These are phyloP conservation scores for Eucalyptus regnans DNA, from an alignment of 345 rosid species.

Conservation along the genomic window DNA sequence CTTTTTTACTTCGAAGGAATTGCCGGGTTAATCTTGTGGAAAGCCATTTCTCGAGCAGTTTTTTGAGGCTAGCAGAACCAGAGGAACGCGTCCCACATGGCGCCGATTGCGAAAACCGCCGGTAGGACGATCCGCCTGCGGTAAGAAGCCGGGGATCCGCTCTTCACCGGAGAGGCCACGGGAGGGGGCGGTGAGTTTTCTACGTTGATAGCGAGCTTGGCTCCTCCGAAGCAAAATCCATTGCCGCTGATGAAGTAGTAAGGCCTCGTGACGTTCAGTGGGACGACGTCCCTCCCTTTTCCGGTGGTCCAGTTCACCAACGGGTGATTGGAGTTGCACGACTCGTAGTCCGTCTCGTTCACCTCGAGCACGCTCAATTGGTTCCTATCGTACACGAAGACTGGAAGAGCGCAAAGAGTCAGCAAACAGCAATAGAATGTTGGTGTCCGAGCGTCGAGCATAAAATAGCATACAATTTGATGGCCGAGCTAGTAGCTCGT, in stretches of 20 bases:
- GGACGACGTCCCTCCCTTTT: constrained; percentile 87
- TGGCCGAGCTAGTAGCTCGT: background rate
- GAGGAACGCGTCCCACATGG: constrained; percentile 40
- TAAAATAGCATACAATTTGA: background rate
- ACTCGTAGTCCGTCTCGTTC: constrained; percentile 63
- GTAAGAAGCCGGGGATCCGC: constrained; percentile 10
- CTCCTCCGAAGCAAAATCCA: constrained; percentile 76
- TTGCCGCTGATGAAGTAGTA: constrained; percentile 78
- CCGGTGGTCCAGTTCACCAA: constrained; percentile 79
- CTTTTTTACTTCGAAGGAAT: background rate
- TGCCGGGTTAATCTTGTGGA: background rate
- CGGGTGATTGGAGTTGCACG: constrained; percentile 56
- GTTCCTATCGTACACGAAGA: constrained; percentile 83
- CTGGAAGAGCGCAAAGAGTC: constrained; percentile 8
- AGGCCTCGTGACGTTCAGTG: constrained; percentile 57
- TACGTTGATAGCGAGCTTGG: constrained; percentile 55
- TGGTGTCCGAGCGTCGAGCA: background rate
- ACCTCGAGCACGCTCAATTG: constrained; percentile 80
- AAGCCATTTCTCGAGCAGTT: background rate
- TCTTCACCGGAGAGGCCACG: constrained; percentile 22
- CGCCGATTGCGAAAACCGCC: constrained; percentile 24
- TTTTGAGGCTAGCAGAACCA: constrained; percentile 10
- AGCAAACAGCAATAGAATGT: background rate
- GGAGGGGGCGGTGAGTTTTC: constrained; percentile 75
- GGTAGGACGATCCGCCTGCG: constrained; percentile 26